phyloP scores from a whole-genome alignment of 1,284 basidiomycete genomes.

The Malassezia arunalokei region DNA sequence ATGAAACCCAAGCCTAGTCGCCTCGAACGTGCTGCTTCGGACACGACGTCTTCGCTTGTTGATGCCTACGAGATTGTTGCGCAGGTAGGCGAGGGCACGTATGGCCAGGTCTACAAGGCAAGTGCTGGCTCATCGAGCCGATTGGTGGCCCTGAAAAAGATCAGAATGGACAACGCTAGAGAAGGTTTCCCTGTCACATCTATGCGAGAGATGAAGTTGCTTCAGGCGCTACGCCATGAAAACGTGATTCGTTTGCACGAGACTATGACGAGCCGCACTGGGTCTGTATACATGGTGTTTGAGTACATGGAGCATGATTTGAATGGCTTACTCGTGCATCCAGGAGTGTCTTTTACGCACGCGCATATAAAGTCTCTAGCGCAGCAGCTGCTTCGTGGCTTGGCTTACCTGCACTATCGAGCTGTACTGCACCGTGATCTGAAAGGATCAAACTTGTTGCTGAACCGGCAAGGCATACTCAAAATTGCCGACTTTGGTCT shows the following conservation, averaged over 20 bases:
- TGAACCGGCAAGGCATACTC: constrained; percentile 80
- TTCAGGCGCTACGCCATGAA: constrained; percentile 76
- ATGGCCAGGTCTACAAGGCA: constrained; percentile 98
- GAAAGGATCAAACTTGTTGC: constrained; percentile 95
- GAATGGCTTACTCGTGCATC: constrained; percentile 85
- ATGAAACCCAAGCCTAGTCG: neutral
- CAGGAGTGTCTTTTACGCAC: constrained; percentile 64
- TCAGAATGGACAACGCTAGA: constrained; percentile 91
- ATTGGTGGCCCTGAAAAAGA: constrained; percentile 85
- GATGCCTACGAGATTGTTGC: constrained; percentile 72
- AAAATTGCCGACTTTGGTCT: constrained; percentile 96
- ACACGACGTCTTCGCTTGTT: neutral
- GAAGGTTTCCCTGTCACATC: constrained; percentile 98
- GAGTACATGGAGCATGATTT: constrained; percentile 99
- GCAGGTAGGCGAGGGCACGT: constrained; percentile 96
- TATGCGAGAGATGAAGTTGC: constrained; percentile 94
- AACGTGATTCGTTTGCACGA: constrained; percentile 84
- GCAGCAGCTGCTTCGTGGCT: constrained; percentile 80
- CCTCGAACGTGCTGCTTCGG: neutral
- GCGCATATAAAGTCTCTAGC: constrained; percentile 90
- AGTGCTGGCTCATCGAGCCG: constrained; percentile 62
- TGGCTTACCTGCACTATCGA: constrained; percentile 86
- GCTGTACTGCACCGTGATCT: constrained; percentile 95
- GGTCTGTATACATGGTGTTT: constrained; percentile 96
- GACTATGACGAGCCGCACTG: constrained; percentile 93